These are phyloP conservation scores for Neopestalotiopsis sp. DNA, from an alignment of 2,329 filamentous ascomycete genomes.

Conservation along the genomic window DNA sequence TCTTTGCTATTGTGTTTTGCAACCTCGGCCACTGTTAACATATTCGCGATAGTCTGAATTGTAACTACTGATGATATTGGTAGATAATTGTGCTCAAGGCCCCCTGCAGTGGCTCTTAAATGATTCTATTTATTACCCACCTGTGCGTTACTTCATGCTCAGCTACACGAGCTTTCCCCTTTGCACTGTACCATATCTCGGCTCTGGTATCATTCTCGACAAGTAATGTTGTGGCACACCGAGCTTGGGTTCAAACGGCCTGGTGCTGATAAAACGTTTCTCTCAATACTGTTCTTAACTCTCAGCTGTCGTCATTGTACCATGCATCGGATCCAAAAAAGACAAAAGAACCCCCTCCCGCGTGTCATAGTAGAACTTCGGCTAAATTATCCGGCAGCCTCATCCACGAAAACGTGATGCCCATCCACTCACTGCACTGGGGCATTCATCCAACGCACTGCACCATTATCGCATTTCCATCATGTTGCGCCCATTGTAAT, in stretches of 20 bases:
- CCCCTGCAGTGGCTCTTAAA: background rate
- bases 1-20: constrained; percentile 50
- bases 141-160: background rate
- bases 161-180: background rate
- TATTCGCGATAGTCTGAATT: background rate
- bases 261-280: background rate
- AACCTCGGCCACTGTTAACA: constrained; percentile 18
- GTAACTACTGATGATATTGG: background rate
- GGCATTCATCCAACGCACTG: too few relatives aligned
- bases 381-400: background rate
- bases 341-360: too few relatives aligned
- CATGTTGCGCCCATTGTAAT: too few relatives aligned
- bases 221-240: background rate
- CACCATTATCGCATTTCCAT: too few relatives aligned
- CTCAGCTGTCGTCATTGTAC: background rate
- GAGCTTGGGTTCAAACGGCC: background rate
- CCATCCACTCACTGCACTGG: too few relatives aligned
- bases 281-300: background rate
- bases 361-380: background rate
- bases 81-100: background rate
- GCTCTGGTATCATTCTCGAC: too few relatives aligned
- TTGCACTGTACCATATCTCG: too few relatives aligned
- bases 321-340: background rate
- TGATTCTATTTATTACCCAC: background rate
- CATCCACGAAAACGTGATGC: background rate